A percentile compares a stretch with the other conserved stretches of the same genome.
Evolutionary conservation across 202 grass and related monocot genomes (phyloP).

Genomic region (Saccharum hybrid): DNA sequence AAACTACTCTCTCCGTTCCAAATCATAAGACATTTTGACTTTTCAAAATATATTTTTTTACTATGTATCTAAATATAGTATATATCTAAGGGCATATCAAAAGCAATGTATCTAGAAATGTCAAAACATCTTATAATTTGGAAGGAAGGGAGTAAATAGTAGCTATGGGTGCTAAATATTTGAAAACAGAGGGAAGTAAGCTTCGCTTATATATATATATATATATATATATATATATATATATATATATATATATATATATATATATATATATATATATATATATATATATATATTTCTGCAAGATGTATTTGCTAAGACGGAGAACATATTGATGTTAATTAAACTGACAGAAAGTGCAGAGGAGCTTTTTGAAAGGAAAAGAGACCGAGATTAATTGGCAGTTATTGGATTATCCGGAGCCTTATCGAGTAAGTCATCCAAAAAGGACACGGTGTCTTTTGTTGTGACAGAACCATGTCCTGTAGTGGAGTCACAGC

Average conservation of each 20-base stretch:
- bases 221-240: too few species aligned
- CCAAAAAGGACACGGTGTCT: constrained; percentile 16
- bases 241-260: too few species aligned
- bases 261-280: too few species aligned
- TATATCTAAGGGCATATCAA: too few species aligned
- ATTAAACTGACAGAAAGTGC: constrained; percentile 29
- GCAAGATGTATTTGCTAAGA: neutral
- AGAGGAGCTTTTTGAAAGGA: constrained; percentile 31
- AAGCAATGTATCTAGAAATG: too few species aligned
- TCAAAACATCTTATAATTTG: too few species aligned
- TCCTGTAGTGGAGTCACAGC: constrained; percentile 20
- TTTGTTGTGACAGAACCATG: constrained; percentile 37
- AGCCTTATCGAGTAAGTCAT: constrained; percentile 62
- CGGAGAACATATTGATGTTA: neutral
- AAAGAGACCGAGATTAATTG: neutral
- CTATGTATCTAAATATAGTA: too few species aligned
- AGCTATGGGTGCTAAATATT: too few species aligned
- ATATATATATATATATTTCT: neutral
- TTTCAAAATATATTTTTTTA: too few species aligned
- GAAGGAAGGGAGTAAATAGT: neutral
- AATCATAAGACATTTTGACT: too few species aligned
- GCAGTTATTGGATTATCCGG: constrained; percentile 40
- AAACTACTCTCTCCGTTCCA: neutral
- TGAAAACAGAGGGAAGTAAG: neutral
- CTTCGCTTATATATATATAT: neutral